Evolutionary conservation across 805 yeast species (phyloP).

Genomic region (Ogataea methylovora): DNA sequence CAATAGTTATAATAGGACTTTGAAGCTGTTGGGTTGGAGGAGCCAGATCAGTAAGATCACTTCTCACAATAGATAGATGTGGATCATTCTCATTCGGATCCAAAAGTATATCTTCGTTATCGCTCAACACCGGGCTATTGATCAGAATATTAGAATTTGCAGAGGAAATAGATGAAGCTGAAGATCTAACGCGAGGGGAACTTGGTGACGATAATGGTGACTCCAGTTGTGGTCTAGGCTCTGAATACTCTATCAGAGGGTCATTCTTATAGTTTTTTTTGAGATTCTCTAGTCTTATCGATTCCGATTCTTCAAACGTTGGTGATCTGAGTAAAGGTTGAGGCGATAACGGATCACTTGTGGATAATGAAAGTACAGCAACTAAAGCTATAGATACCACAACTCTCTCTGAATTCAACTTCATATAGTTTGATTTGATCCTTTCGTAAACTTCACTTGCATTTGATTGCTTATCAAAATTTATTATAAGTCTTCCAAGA

Average conservation of each 20-base stretch:
- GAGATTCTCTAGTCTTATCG: not conserved
- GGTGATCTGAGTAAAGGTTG: not conserved
- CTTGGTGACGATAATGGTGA: not conserved
- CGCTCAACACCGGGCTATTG: not conserved
- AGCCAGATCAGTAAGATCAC: not conserved
- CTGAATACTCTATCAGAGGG: not conserved
- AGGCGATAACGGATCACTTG: not conserved
- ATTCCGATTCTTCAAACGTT: not conserved
- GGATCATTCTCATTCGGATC: not conserved
- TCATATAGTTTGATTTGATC: not conserved
- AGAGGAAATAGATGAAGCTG: too few relatives aligned
- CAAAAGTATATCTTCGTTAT: not conserved
- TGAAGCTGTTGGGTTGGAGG: too few relatives aligned
- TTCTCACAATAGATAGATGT: not conserved
- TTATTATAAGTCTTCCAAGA: not conserved
- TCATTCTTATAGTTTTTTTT: not conserved
- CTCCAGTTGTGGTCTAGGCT: not conserved
- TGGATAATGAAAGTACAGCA: not conserved
- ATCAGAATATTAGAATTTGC: too few relatives aligned
- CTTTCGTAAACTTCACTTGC: not conserved
- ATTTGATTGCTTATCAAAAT: not conserved
- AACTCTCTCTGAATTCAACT: not conserved
- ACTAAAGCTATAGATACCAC: not conserved
- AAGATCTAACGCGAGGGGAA: not conserved
- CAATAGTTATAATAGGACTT: too few relatives aligned